phyloP scores from a whole-genome alignment of 23 red algal species.

The Gracilaria caudata region DNA sequence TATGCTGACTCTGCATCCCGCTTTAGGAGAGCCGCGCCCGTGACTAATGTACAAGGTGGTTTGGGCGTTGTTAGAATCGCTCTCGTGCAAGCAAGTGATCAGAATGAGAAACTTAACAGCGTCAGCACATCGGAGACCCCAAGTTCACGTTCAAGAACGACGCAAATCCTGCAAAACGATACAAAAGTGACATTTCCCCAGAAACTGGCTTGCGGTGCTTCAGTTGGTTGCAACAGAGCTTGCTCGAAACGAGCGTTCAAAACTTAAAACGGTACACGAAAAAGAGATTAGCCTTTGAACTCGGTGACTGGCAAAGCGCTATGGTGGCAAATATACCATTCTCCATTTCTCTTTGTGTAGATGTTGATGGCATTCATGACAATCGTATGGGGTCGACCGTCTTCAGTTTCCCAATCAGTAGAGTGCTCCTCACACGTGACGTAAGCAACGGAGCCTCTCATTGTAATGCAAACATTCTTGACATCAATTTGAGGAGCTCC shows the following conservation, averaged over 20 bases:
- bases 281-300: neutral
- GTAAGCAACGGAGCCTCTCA: conserved; percentile 47
- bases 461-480: conserved; percentile 36
- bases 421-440: conserved; percentile 55
- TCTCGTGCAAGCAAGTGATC: too few species aligned
- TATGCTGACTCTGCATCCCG: too few species aligned
- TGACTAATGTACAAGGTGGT: too few species aligned
- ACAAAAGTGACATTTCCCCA: too few species aligned
- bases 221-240: neutral
- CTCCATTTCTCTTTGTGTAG: conserved; percentile 43
- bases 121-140: too few species aligned
- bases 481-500: conserved; percentile 41
- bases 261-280: neutral
- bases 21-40: too few species aligned
- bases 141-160: too few species aligned
- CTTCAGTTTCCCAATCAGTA: conserved; percentile 6
- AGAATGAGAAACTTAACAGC: too few species aligned
- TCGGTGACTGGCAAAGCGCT: conserved; percentile 11
- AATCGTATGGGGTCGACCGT: neutral
- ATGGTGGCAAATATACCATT: conserved; percentile 66
- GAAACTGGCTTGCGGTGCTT: too few species aligned
- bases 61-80: too few species aligned
- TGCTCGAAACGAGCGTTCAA: neutral
- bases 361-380: conserved; percentile 47
- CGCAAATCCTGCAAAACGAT: too few species aligned